Conservation (phyloP, 2,329 filamentous ascomycete genomes). For the Nigrospora sphaerica region DNA sequence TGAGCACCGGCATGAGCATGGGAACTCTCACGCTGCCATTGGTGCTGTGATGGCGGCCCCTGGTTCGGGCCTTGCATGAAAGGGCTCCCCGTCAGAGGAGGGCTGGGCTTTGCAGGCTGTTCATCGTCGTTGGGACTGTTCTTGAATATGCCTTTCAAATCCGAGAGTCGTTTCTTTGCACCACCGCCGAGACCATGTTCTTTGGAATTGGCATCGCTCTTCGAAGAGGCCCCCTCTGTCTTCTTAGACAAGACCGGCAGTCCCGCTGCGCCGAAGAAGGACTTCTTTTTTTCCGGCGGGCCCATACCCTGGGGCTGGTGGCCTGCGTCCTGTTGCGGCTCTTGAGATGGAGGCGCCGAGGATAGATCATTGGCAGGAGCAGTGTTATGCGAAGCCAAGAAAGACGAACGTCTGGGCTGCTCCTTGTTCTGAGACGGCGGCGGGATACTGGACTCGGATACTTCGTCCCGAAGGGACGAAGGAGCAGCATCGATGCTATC, state of each 20-base stretch:
- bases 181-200: slow-evolving; percentile 5
- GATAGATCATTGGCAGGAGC: slow-evolving; percentile 13
- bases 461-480: slow-evolving; percentile 25
- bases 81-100: neutral
- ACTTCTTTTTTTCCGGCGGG: slow-evolving; percentile 29
- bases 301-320: slow-evolving; percentile 3
- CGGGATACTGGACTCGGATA: slow-evolving; percentile 32
- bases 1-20: neutral
- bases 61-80: neutral
- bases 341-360: slow-evolving; percentile 8
- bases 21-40: neutral
- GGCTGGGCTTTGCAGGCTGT: slow-evolving; percentile 12
- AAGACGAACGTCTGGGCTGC: slow-evolving; percentile 29
- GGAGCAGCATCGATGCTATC: slow-evolving; percentile 13
- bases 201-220: neutral
- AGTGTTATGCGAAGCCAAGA: slow-evolving; percentile 28
- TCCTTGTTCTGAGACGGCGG: slow-evolving; percentile 31
- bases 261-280: slow-evolving; percentile 24
- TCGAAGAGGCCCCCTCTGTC: neutral
- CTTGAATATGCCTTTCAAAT: slow-evolving; percentile 24
- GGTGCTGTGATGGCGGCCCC: neutral
- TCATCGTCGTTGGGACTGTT: slow-evolving; percentile 19
- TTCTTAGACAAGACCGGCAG: neutral
- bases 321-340: slow-evolving; percentile 8
- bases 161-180: slow-evolving; percentile 20